Base-by-base conservation (phyloP, 2,329 filamentous ascomycete genomes). In the Pleoardoris graminearum region DNA sequence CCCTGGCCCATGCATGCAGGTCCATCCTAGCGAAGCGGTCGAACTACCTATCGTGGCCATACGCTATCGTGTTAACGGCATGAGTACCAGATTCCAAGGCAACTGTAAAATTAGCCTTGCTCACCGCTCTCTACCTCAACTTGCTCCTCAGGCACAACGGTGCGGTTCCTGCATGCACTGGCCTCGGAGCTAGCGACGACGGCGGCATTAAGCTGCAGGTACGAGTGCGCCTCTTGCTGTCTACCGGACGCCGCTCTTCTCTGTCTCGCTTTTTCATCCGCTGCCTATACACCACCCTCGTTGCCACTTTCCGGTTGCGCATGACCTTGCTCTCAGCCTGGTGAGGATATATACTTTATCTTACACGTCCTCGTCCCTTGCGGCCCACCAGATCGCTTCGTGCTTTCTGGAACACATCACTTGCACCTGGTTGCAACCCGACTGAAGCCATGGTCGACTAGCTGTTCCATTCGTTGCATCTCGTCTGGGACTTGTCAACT, bases 321-420 rank as follows among this genome's bases (percentile, higher is more conserved):
- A 71, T 73, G 68, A 71, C 68, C 63, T 48, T 55, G 41, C 51
- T 53, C 51, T 63, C 57, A 50, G 58, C 58, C 57, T 61, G 53
- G 55, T 59, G 53, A 59, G 45, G 61, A 36, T 67, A 46, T 32
- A 46, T 46, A 69, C 65, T 67, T 66, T 67, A 67, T 60, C 63
- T 58, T 59, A 56, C 61, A 57, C 55, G 55, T 23, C 27, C 32
- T 33, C 44, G 58, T 57, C 60, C 52, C 63, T 45, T 41, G 32
- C 53, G 58, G 46, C 61, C 48, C 49, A 50, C 60, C 58, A 56
- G 50, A 50, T 32, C 45, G 53, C 44, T 35, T 39, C 41, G 54
- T 54, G 42, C 47, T 44, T 25, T 48, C 45, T 36, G 38, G 14
- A 42, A 41, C 44, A n/a, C n/a, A n/a, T 47, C 60, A 45, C 57